Percentiles rank a stretch among this genome's conserved stretches.
Evolutionary conservation across 306 rosid genomes (phyloP).

Genomic region (Fagus crenata): DNA sequence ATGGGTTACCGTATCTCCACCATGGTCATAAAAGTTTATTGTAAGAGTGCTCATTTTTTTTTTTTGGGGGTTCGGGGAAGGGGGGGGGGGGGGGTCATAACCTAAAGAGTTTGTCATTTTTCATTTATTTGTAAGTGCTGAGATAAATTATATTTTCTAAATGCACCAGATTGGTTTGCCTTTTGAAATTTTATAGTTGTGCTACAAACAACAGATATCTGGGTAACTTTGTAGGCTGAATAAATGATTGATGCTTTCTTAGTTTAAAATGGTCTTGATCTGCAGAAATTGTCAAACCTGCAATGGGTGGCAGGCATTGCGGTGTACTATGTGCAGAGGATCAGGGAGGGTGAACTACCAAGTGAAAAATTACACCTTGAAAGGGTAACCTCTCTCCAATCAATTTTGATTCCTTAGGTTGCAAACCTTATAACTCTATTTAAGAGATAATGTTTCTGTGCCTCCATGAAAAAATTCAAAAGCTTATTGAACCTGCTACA

Average conservation of each 20-base stretch:
- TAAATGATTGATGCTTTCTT: constrained; percentile 26
- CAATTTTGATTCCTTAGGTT: constrained; percentile 25
- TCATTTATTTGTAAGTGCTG: background rate
- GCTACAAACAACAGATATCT: background rate
- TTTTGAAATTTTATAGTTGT: background rate
- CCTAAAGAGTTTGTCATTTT: background rate
- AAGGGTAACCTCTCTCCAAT: constrained; percentile 44
- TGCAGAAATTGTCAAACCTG: constrained; percentile 79
- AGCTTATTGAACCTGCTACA: background rate
- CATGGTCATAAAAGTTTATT: background rate
- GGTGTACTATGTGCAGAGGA: constrained; percentile 83
- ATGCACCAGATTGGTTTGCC: background rate
- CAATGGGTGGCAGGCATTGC: constrained; percentile 95
- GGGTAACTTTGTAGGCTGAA: constrained; percentile 12
- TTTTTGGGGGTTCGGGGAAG: too few relatives aligned
- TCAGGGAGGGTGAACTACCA: constrained; percentile 91
- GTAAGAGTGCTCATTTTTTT: background rate
- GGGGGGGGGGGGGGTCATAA: too few relatives aligned
- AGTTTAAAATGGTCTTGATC: constrained; percentile 30
- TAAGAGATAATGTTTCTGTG: constrained; percentile 12
- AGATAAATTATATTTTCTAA: background rate
- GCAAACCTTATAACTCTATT: constrained; percentile 17
- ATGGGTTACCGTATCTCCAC: background rate
- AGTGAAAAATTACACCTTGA: constrained; percentile 72
- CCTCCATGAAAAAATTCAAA: constrained; percentile 5